phyloP scores from a whole-genome alignment of 306 rosid species.

The Vigna unguiculata region DNA sequence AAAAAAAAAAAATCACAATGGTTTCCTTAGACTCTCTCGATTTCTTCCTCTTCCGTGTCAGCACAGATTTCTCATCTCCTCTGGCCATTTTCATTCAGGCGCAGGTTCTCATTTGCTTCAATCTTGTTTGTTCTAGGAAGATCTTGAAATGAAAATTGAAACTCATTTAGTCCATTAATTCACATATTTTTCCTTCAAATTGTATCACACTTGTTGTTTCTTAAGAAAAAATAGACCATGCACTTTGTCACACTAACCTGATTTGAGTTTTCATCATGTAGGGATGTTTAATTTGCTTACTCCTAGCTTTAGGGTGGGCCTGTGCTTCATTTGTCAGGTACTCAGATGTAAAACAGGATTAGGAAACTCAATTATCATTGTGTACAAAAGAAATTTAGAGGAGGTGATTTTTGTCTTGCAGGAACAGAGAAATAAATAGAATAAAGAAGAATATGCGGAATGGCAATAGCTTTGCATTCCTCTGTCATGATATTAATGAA shows the following conservation, averaged over 20 bases:
- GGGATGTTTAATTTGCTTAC: conserved; percentile 83
- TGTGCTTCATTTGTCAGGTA: conserved; percentile 92
- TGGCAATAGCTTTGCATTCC: conserved; percentile 84
- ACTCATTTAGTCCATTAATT: not conserved
- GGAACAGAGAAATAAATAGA: conserved; percentile 80
- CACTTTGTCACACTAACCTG: conserved; percentile 4
- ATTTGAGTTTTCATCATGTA: conserved; percentile 40
- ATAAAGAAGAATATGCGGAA: conserved; percentile 60
- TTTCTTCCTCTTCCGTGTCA: conserved; percentile 75
- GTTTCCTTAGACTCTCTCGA: conserved; percentile 70
- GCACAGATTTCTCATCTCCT: conserved; percentile 58
- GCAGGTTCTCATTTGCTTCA: conserved; percentile 61
- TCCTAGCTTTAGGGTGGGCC: conserved; percentile 88
- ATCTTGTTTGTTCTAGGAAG: not conserved
- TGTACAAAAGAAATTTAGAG: conserved; percentile 16
- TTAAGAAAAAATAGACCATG: conserved; percentile 17
- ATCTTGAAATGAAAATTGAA: not conserved
- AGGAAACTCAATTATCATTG: conserved; percentile 10
- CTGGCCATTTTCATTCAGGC: conserved; percentile 70
- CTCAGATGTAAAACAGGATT: conserved; percentile 9
- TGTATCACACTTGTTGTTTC: not conserved
- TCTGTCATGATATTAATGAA: conserved; percentile 75
- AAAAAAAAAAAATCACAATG: conserved; percentile 48
- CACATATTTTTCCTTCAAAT: not conserved
- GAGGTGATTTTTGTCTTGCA: conserved; percentile 39